Evolutionary conservation across 345 rosid genomes (phyloP).

Genomic region (Punica granatum): DNA sequence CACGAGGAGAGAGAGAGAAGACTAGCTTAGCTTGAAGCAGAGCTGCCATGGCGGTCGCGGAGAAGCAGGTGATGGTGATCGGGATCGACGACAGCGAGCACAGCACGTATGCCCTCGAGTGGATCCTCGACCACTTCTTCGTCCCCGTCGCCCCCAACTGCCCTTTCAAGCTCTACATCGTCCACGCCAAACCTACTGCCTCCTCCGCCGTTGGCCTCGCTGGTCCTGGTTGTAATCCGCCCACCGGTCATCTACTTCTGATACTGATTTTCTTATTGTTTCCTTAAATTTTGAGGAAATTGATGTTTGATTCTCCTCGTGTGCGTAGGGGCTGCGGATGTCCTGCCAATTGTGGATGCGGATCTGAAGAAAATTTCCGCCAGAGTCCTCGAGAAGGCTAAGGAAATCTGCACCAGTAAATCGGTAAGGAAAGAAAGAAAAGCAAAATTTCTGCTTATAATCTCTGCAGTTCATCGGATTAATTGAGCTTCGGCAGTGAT

Average conservation of each 20-base stretch:
- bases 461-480: background rate
- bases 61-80: slow-evolving; percentile 32
- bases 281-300: too few species aligned
- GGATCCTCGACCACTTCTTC: slow-evolving; percentile 83
- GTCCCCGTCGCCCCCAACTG: slow-evolving; percentile 36
- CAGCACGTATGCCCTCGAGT: slow-evolving; percentile 67
- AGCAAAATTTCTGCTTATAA: background rate
- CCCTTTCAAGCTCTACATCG: slow-evolving; percentile 71
- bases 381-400: slow-evolving; percentile 57
- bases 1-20: background rate
- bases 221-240: slow-evolving; percentile 51
- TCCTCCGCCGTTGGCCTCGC: slow-evolving; percentile 51
- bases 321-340: slow-evolving; percentile 60
- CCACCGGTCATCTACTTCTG: background rate
- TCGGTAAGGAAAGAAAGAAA: too few species aligned
- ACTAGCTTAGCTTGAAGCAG: background rate
- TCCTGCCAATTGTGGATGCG: slow-evolving; percentile 54
- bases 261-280: background rate
- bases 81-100: slow-evolving; percentile 44
- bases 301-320: background rate
- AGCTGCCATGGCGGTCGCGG: slow-evolving; percentile 11
- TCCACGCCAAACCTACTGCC: slow-evolving; percentile 72
- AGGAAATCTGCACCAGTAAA: slow-evolving; percentile 44
- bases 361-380: slow-evolving; percentile 72
- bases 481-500: background rate